Evolutionary conservation across 306 rosid genomes (phyloP), one percentile per base, ranked within the genome.

Genomic region (Elaeagnus macrophylla): DNA sequence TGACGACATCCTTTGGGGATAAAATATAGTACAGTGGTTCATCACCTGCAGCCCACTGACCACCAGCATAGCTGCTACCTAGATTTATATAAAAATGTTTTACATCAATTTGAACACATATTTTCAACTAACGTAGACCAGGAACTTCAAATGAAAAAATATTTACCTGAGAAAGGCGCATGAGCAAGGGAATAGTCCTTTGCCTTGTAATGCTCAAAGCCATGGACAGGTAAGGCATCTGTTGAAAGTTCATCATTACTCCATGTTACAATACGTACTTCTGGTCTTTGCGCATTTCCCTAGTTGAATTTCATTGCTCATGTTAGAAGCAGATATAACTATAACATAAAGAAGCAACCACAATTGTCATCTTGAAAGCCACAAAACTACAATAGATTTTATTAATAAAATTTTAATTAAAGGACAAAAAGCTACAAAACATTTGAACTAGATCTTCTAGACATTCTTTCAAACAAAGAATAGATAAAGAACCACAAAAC

Each of bases 1-100:
- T 91, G 54, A 91, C 95, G 39, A 87, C 93, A 68, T 91, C 99
- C 80, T 87, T 91, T 57, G 87, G 96, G 70, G 96, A 91, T 69
- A 91, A 91, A 57, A 91, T 75, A 67, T 91, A 91, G 85, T 91
- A 91, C 50, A 82, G 70, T 55, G 99, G 99, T 64, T 91, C 99
- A 75, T 84, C 96, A 49, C 96, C 95, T 55, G 85, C 95, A 75
- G 95, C 94, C 99, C 99, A 91, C 75, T 87, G 99, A 73, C 99
- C 99, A 38, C 96, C 99, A 65, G 95, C 96, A 82, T 91, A 84
- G 79, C 99, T 91, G 82, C 96, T 87, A 75, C 99, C 99, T 91
- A 77, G 63, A 80, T 60, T 67, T 66, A 73, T 70, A 75, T 58
- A 54, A 72, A 77, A 66, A 70, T 16, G 36, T 57, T 66, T 62